Evolutionary conservation across 176 grass and related monocot genomes (phyloP), one percentile per base, ranked within the genome.

Genomic region (Sorghum bicolor): DNA sequence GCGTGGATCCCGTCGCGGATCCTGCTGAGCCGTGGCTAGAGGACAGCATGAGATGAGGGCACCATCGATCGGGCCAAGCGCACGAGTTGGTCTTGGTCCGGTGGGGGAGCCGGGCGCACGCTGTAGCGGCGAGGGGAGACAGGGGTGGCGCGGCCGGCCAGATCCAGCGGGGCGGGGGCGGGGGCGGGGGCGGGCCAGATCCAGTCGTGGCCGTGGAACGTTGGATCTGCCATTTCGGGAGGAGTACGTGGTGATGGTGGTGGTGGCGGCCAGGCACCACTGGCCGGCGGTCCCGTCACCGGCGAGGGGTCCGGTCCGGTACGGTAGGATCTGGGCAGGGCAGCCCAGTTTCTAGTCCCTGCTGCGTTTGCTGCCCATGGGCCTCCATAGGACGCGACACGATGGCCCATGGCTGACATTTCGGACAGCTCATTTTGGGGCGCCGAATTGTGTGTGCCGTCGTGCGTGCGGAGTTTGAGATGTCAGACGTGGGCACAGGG

Each of bases 121-220:
- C 79, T 82, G 79, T 82, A 77, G 72, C 37, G 24, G 66, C 65
- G 4, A 24, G 0, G 80, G 86, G 86, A 50, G 86, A 77, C 86
- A 34, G 8, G 19, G 15, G 38, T 37, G 48, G 50, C 34, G 32
- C 38, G 69, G 38, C 70, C 38, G 69, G 38, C 70, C 58, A 83
- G 70, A 75, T 87, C 71, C 71, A 76, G n/a, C n/a, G 37, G 22
- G 29, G 15, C 39, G 9, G 8, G n/a, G n/a, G n/a, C n/a, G n/a
- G n/a, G n/a, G n/a, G n/a, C n/a, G n/a, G 37, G 22, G 29, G 15
- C 39, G 9, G 8, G n/a, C 25, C 13, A 9, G 34, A n/a, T n/a
- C 17, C 12, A 20, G 53, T 32, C 24, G 24, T 10, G 2, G 25
- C 15, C 20, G 22, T 9, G 3, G 14, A 58, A 41, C 60, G 22